These are phyloP conservation scores for Penicillium herquei DNA, from an alignment of 495 filamentous ascomycete species.

Conservation along the genomic window DNA sequence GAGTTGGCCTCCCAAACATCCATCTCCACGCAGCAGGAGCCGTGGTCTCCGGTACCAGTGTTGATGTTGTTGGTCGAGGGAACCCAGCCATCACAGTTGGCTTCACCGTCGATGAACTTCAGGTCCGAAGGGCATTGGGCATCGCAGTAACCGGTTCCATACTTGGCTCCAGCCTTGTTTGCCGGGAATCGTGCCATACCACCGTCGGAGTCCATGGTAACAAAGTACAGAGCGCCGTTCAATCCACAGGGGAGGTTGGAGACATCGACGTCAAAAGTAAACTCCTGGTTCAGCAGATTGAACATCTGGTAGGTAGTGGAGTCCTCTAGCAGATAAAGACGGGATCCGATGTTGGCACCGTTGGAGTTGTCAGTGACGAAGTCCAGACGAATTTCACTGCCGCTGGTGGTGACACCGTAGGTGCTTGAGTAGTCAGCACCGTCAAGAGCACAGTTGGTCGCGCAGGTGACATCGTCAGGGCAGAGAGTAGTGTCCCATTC, in stretches of 20 bases:
- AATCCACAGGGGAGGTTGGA: conserved; percentile 65
- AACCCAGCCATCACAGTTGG: conserved; percentile 60
- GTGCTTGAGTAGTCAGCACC: conserved; percentile 56
- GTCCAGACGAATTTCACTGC: conserved; percentile 53
- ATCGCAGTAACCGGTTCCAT: conserved; percentile 78
- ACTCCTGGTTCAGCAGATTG: conserved; percentile 58
- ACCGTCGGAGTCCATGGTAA: conserved; percentile 63
- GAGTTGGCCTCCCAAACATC: conserved; percentile 73
- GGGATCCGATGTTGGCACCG: conserved; percentile 47
- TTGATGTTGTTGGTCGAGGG: conserved; percentile 58
- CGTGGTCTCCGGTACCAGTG: conserved; percentile 56
- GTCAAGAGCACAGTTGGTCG: conserved; percentile 58
- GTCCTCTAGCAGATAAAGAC: conserved; percentile 59
- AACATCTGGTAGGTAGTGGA: conserved; percentile 59
- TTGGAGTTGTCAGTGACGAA: conserved; percentile 42
- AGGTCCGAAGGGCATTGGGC: conserved; percentile 65
- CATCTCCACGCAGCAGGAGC: conserved; percentile 72
- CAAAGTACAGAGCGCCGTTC: conserved; percentile 71
- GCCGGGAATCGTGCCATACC: conserved; percentile 47
- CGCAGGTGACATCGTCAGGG: conserved; percentile 52
- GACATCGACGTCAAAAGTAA: conserved; percentile 68
- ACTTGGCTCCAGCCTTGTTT: conserved; percentile 68
- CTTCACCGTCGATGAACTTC: conserved; percentile 65
- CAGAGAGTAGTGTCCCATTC: conserved; percentile 55
- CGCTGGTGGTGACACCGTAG: conserved; percentile 56